Evolutionary conservation across 2,329 filamentous ascomycete species (phyloP).

Genomic region (Ramularia endophylla): DNA sequence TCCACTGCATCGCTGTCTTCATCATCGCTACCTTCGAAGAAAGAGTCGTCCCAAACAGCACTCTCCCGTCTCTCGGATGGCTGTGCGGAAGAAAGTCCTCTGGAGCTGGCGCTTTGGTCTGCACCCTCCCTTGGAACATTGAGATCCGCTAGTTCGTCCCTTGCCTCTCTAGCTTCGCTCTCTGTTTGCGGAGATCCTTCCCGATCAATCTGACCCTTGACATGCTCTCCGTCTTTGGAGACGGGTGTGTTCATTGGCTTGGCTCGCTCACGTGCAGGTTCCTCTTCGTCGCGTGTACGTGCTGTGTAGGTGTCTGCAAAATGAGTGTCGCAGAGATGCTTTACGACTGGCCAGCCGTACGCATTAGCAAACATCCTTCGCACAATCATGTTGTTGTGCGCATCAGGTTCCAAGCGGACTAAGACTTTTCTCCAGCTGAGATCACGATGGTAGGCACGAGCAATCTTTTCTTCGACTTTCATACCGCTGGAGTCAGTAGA

Average conservation of each 20-base stretch:
- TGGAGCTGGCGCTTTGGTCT: slow-evolving; percentile 19
- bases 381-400: slow-evolving; percentile 98
- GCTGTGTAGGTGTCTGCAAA: slow-evolving; percentile 71
- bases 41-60: slow-evolving; percentile 44
- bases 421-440: slow-evolving; percentile 95
- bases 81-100: slow-evolving; percentile 8
- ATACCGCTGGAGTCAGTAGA: slow-evolving; percentile 57
- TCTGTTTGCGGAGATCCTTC: slow-evolving; percentile 33
- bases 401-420: slow-evolving; percentile 90
- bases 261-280: slow-evolving; percentile 63
- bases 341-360: slow-evolving; percentile 94
- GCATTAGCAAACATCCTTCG: slow-evolving; percentile 95
- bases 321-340: slow-evolving; percentile 91
- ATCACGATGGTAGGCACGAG: slow-evolving; percentile 85
- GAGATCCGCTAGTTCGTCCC: slow-evolving; percentile 35
- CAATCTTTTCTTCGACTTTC: slow-evolving; percentile 97
- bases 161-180: slow-evolving; percentile 45
- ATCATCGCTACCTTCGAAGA: slow-evolving; percentile 38
- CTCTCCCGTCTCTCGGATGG: slow-evolving; percentile 33
- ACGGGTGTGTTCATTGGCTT: slow-evolving; percentile 48
- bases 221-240: slow-evolving; percentile 38
- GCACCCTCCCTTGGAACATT: slow-evolving; percentile 28
- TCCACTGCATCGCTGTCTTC: slow-evolving; percentile 40
- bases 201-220: slow-evolving; percentile 35
- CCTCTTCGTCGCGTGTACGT: slow-evolving; percentile 60